Evolutionary conservation across 2,329 filamentous ascomycete genomes (phyloP).

Genomic region (Fusarium concolor): DNA sequence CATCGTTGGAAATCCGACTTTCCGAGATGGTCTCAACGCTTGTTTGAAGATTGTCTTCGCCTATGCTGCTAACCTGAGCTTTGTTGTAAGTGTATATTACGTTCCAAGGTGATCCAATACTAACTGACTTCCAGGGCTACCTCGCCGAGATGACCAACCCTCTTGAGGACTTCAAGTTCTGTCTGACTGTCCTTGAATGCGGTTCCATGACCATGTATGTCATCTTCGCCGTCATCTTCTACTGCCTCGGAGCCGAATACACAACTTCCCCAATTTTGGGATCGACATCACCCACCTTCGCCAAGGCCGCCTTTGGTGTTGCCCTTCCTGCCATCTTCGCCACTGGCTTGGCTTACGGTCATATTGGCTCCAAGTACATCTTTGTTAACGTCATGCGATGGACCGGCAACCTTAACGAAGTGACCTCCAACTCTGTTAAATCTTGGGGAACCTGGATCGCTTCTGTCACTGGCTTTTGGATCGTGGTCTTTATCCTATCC

Average conservation of each 20-base stretch:
- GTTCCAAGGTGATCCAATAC: neutral
- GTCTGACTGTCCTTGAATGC: conserved; percentile 30
- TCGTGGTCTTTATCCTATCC: conserved; percentile 45
- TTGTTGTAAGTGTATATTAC: conserved; percentile 32
- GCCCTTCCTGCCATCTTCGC: conserved; percentile 40
- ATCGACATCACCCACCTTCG: conserved; percentile 27
- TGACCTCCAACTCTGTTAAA: conserved; percentile 38
- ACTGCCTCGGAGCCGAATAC: conserved; percentile 41
- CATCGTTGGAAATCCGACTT: conserved; percentile 31
- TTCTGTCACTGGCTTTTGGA: conserved; percentile 43
- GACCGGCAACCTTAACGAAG: conserved; percentile 31
- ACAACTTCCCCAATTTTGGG: conserved; percentile 41
- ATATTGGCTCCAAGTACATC: conserved; percentile 45
- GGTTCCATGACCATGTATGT: conserved; percentile 41
- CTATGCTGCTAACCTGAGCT: conserved; percentile 43
- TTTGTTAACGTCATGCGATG: conserved; percentile 37
- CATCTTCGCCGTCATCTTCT: conserved; percentile 40
- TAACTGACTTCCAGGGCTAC: conserved; percentile 4
- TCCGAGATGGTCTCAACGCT: conserved; percentile 41
- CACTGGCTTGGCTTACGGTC: conserved; percentile 41
- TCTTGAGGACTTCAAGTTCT: conserved; percentile 41
- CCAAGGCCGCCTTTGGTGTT: conserved; percentile 43
- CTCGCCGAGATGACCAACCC: conserved; percentile 44
- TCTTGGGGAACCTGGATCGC: conserved; percentile 46
- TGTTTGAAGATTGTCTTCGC: conserved; percentile 44